Conservation (phyloP, 2,329 filamentous ascomycete genomes). For the Ramularia endophylla region DNA sequence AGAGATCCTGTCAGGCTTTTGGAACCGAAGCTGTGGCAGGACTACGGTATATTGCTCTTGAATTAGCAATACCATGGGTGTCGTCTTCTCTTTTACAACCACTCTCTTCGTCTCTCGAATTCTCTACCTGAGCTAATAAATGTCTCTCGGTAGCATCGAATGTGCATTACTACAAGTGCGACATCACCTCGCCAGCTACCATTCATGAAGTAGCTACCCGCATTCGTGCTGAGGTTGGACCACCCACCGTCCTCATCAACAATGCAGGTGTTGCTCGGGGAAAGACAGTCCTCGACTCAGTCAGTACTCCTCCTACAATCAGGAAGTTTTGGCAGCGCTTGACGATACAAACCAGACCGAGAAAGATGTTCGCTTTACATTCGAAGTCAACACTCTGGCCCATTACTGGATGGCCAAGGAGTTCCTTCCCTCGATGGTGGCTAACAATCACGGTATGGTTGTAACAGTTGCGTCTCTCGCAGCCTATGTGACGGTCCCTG, state of each 20-base stretch:
- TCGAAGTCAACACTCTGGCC: slow-evolving; percentile 48
- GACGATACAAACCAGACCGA: slow-evolving; percentile 32
- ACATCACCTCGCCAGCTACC: slow-evolving; percentile 43
- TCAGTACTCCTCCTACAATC: too few relatives aligned
- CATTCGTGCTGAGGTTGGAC: slow-evolving; percentile 36
- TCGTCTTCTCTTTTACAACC: too few relatives aligned
- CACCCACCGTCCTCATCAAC: slow-evolving; percentile 43
- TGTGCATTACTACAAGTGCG: slow-evolving; percentile 33
- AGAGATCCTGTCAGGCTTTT: too few relatives aligned
- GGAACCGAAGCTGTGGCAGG: too few relatives aligned
- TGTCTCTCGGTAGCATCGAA: slow-evolving; percentile 2
- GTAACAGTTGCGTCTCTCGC: slow-evolving; percentile 51
- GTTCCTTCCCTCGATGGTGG: slow-evolving; percentile 49
- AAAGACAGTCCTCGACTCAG: slow-evolving; percentile 40
- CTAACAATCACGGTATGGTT: slow-evolving; percentile 49
- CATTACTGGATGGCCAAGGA: slow-evolving; percentile 47
- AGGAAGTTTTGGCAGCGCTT: too few relatives aligned
- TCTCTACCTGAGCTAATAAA: too few relatives aligned
- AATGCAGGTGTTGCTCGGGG: slow-evolving; percentile 45
- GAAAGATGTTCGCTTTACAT: slow-evolving; percentile 40
- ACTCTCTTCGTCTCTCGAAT: too few relatives aligned
- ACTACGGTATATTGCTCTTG: too few relatives aligned
- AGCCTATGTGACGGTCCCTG: slow-evolving; percentile 36
- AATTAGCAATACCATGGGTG: too few relatives aligned
- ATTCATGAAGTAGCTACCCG: slow-evolving; percentile 36